phyloP scores from a whole-genome alignment of 2,329 filamentous ascomycete genomes.

The Fusarium anthophilum region DNA sequence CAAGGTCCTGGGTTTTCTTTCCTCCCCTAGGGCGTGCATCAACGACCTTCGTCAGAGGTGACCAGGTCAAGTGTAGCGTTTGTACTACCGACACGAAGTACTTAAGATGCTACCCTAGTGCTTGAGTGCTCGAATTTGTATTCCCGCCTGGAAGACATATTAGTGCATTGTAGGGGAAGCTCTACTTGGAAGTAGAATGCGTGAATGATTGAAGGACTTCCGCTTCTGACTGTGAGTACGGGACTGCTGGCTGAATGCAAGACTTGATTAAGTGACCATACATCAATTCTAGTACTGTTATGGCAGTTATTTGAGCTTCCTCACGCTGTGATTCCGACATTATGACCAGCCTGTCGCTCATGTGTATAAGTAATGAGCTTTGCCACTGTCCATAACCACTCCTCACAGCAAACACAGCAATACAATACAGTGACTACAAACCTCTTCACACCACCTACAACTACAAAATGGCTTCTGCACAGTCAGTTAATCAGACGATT shows the following conservation, averaged over 20 bases:
- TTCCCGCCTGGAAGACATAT: neutral
- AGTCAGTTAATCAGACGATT: fast-evolving
- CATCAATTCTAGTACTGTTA: fast-evolving
- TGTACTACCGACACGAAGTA: neutral
- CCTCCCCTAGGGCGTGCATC: neutral
- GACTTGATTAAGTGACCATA: fast-evolving
- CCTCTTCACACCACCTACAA: neutral
- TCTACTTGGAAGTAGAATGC: too few relatives aligned
- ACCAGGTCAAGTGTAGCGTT: neutral
- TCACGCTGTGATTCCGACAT: neutral
- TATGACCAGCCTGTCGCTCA: neutral
- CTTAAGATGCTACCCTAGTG: fast-evolving
- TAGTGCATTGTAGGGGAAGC: too few relatives aligned
- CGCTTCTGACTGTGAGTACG: neutral
- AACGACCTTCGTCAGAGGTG: neutral
- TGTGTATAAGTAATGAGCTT: neutral
- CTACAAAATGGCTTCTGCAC: fast-evolving
- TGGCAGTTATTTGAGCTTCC: neutral
- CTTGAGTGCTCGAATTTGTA: neutral
- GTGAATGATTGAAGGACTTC: neutral
- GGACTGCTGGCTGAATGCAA: neutral
- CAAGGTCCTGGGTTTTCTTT: too few relatives aligned
- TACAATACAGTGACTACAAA: neutral
- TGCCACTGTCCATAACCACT: neutral
- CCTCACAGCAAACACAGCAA: neutral